A percentile compares a stretch with the other conserved stretches of the same genome.
phyloP scores from a whole-genome alignment of 352 stramenopile species.

The Blastocystis sp. region DNA sequence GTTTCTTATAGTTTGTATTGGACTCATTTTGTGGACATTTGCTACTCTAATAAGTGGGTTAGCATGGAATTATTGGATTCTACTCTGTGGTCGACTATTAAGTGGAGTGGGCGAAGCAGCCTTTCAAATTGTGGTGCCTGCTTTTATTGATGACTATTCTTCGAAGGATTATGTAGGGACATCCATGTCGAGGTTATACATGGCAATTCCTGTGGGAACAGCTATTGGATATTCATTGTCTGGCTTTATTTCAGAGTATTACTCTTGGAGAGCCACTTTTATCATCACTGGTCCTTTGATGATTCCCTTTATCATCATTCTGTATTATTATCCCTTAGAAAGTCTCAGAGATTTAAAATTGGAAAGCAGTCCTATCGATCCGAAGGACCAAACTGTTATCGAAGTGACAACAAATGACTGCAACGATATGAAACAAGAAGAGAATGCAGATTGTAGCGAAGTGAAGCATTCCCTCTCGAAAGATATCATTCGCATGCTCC shows the following conservation, averaged over 20 bases:
- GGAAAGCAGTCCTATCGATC: background rate
- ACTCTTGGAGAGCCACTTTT: slow-evolving; percentile 50
- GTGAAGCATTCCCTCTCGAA: background rate
- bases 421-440: background rate
- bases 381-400: background rate
- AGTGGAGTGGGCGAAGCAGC: slow-evolving; percentile 56
- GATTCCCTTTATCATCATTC: slow-evolving; percentile 3
- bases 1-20: slow-evolving; percentile 34
- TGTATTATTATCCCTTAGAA: slow-evolving; percentile 41
- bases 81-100: slow-evolving; percentile 20
- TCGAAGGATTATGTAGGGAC: slow-evolving; percentile 13
- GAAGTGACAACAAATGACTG: background rate
- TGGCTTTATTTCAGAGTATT: slow-evolving; percentile 30
- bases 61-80: background rate
- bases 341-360: background rate
- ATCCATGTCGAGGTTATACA: slow-evolving; percentile 23
- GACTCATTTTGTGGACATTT: background rate
- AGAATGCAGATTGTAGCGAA: background rate
- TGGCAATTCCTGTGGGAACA: slow-evolving; percentile 50
- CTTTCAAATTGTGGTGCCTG: slow-evolving; percentile 60
- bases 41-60: slow-evolving; percentile 7
- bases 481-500: background rate
- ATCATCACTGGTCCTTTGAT: slow-evolving; percentile 22
- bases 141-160: slow-evolving; percentile 53
- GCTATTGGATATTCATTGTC: slow-evolving; percentile 38